Evolutionary conservation across 202 grass and related monocot genomes (phyloP).

Genomic region (Schoenoplectus tabernaemontani): DNA sequence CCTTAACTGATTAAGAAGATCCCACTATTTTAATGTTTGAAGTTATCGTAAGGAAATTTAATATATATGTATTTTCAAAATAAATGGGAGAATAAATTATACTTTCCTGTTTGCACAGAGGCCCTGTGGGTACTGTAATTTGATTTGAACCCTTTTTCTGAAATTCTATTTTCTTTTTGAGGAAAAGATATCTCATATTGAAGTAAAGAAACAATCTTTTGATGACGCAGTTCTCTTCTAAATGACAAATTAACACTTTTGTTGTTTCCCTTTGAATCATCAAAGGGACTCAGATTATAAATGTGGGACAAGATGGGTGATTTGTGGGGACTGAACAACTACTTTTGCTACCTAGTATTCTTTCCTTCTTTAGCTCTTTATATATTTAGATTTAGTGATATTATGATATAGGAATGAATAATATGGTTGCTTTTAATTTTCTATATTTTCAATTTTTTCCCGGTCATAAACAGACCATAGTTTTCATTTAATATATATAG

Average conservation of each 20-base stretch:
- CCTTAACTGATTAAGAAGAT: background rate
- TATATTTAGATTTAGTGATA: too few species aligned
- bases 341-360: background rate
- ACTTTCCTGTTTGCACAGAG: background rate
- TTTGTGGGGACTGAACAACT: background rate
- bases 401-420: too few species aligned
- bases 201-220: constrained; percentile 6
- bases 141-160: background rate
- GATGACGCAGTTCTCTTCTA: background rate
- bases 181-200: background rate
- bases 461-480: too few species aligned
- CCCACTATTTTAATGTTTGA: background rate
- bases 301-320: background rate
- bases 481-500: too few species aligned
- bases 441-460: too few species aligned
- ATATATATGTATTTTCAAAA: background rate
- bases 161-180: background rate
- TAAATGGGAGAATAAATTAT: background rate
- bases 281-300: background rate
- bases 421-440: too few species aligned
- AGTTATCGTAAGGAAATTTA: background rate
- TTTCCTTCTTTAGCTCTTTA: constrained; percentile 9
- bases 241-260: constrained; percentile 21
- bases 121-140: background rate
- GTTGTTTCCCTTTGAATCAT: background rate